phyloP scores from a whole-genome alignment of 768 basidiomycete genomes.

The Gloeopeniophorella convolvens region DNA sequence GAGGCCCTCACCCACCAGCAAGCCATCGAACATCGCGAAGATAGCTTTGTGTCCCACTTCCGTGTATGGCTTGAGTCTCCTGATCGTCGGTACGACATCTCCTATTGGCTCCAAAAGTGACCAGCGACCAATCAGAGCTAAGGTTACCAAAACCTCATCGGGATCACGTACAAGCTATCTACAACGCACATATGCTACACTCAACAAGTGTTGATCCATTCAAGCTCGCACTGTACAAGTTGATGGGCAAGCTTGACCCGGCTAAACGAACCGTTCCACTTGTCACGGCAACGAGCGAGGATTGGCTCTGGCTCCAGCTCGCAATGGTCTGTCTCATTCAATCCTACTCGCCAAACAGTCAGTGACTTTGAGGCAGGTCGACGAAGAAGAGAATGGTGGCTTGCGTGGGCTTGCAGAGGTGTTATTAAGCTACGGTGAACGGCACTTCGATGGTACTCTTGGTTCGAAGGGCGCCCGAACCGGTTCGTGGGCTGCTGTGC shows the following conservation, averaged over 20 bases:
- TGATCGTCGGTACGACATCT: constrained; percentile 56
- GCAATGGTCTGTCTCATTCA: constrained; percentile 51
- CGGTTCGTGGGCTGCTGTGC: constrained; percentile 74
- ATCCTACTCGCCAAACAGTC: constrained; percentile 2
- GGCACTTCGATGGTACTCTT: constrained; percentile 69
- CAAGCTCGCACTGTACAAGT: constrained; percentile 92
- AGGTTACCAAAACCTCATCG: constrained; percentile 68
- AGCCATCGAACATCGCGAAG: constrained; percentile 70
- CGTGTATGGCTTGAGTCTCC: constrained; percentile 76
- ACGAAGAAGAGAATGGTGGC: constrained; percentile 77
- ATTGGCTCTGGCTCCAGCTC: constrained; percentile 98
- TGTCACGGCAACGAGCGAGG: constrained; percentile 90
- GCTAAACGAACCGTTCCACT: constrained; percentile 68
- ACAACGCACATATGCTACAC: constrained; percentile 87
- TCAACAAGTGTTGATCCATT: constrained; percentile 87
- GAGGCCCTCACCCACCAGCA: constrained; percentile 66
- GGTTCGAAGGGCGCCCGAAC: constrained; percentile 51
- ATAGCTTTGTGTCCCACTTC: constrained; percentile 77
- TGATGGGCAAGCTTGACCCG: constrained; percentile 90
- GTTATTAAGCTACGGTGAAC: constrained; percentile 69
- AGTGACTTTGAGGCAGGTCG: constrained; percentile 53
- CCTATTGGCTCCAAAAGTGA: neutral
- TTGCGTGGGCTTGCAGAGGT: constrained; percentile 70
- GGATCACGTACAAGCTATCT: constrained; percentile 74
- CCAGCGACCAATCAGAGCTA: constrained; percentile 1